Evolutionary conservation across 768 basidiomycete species (phyloP), one percentile per base, ranked within the genome.

Genomic region (Pleurotus eryngii): DNA sequence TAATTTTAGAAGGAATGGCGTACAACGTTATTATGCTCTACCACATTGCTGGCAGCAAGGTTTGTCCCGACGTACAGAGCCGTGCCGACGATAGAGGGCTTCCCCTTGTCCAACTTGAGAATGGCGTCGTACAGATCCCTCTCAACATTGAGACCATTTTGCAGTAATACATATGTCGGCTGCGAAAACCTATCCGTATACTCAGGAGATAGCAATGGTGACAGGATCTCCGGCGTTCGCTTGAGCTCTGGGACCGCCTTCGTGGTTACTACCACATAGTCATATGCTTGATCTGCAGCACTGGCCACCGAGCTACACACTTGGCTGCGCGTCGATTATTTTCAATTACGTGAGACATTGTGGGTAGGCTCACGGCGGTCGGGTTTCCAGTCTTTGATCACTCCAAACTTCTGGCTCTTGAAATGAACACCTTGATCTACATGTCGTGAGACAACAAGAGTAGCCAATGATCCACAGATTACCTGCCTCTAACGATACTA

Each of bases 101-200:
- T 70, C 3, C 72, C 72, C 39, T 70, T 68, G 5, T 65, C 68
- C n/a, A 83, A 68, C 7, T 65, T 59, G 57, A 72, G 73, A 9
- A 83, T 56, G 1, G 84, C 77, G 8, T 79, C 63, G 65, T 88
- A 87, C 18, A 90, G 72, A 56, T 87, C 87, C 35, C 68, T 72
- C 65, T 91, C 90, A 9, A 89, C 83, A 38, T 82, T 82, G 3
- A 92, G 70, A 5, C 89, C 89, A 65, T 92, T 92, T 74, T 91
- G 85, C 48, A 87, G 61, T 11, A 89, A 66, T 2, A 85, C 82
- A 64, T 84, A 85, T 1, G 76, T 80, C 1, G 85, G 85, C 62
- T 85, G 83, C 4, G 74, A 60, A 59, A 76, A 72, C 46, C 64
- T 64, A 30, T 79, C 74, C 48, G 72, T 63, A 70, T 85, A 83